phyloP scores from a whole-genome alignment of 495 filamentous ascomycete species.

The Tricharina praecox region DNA sequence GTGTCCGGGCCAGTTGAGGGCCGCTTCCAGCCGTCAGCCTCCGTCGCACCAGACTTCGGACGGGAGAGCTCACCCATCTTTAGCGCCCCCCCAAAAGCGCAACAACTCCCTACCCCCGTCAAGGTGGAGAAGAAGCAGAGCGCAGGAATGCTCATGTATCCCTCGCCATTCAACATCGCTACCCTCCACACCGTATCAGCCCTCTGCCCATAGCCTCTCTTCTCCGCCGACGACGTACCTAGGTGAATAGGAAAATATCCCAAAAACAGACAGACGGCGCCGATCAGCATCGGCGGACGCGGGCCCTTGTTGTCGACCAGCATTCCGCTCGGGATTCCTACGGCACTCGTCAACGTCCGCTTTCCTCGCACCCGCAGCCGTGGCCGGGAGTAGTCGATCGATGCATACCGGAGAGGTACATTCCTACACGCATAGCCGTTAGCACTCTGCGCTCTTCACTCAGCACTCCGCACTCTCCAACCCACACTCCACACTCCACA shows the following conservation, averaged over 20 bases:
- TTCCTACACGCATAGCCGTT: too few species aligned
- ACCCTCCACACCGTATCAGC: not conserved
- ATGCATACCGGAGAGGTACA: constrained; percentile 5
- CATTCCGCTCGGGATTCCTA: constrained; percentile 75
- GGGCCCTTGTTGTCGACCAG: constrained; percentile 75
- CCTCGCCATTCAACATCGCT: constrained; percentile 38
- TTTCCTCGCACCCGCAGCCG: constrained; percentile 12
- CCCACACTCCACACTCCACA: not conserved
- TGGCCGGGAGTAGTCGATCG: constrained; percentile 8
- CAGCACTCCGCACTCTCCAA: constrained; percentile 2
- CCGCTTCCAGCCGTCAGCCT: constrained; percentile 34
- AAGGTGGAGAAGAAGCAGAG: constrained; percentile 70
- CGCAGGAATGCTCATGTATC: constrained; percentile 47
- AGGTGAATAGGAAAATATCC: constrained; percentile 70
- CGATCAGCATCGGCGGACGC: constrained; percentile 54
- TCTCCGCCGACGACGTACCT: constrained; percentile 29
- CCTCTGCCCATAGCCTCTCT: not conserved
- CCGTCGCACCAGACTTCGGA: not conserved
- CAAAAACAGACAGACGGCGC: constrained; percentile 47
- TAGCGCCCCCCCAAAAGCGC: constrained; percentile 68
- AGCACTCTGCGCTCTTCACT: too few species aligned
- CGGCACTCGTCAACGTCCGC: constrained; percentile 10
- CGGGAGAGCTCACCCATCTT: constrained; percentile 41
- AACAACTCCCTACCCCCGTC: constrained; percentile 73
- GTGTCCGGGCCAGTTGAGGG: constrained; percentile 80